Evolutionary conservation across 306 rosid genomes (phyloP), one percentile per base, ranked within the genome.

Genomic region (Castanospermum australe): DNA sequence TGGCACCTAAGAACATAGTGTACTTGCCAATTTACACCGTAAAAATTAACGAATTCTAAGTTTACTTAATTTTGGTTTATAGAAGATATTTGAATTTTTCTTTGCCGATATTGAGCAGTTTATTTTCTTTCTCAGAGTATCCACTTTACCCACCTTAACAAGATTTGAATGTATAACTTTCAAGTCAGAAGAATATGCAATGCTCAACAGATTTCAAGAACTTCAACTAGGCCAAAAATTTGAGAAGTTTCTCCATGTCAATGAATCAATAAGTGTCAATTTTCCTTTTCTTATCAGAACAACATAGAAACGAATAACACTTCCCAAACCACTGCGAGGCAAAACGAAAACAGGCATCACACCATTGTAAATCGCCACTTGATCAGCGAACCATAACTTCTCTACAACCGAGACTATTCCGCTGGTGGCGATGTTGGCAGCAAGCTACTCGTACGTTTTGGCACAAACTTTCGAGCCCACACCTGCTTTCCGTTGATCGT

Each of bases 401-500:
- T 28, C 39, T 50, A 55, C 5, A 13, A 30, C 1, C 72, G 6
- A 9, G 65, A 75, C 1, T 84, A 24, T 71, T 66, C 59, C 21
- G 54, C 64, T 0, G 73, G 39, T 0, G 42, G 21, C 4, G 64
- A 74, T 61, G 67, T 38, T 2, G 64, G 59, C 12, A 69, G 38
- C 60, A 67, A 18, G 2, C 54, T 17, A 38, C 8, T 69, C 0
- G 83, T 1, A 5, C 80, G 80, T 50, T 83, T 93, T 0, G 98
- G 93, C 17, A 88, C 89, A 59, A 85, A 94, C 44, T 84, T 90
- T 10, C 97, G 21, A 8, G 87, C 92, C 94, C 98, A 94, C 0
- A 89, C 90, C 39, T 94, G 94, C 71, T 92, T 94, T 4, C 96
- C 96, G 50, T 88, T 90, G 73, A 94, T 92, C 1, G 86, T 65